phyloP scores from a whole-genome alignment of 2,329 filamentous ascomycete species.

The Aspergillus nomiae region DNA sequence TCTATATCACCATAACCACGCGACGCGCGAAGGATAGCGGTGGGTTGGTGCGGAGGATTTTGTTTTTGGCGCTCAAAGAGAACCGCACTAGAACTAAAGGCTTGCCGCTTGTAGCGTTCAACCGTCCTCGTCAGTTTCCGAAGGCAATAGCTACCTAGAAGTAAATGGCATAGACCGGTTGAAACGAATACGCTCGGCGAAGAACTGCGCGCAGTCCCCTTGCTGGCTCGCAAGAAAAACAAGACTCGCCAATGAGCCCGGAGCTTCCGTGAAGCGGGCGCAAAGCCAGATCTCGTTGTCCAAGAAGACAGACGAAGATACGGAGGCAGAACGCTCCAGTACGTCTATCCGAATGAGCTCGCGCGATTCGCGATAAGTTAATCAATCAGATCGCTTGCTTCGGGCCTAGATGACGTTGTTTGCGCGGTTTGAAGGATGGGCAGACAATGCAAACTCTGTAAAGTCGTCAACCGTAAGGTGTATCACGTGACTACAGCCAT shows the following conservation, averaged over 20 bases:
- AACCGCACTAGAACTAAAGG: neutral
- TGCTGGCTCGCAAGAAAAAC: conserved; percentile 1
- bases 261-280: conserved; percentile 6
- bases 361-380: conserved; percentile 20
- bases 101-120: no score
- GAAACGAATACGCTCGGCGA: neutral
- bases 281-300: neutral
- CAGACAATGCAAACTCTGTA: conserved; percentile 46
- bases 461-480: neutral
- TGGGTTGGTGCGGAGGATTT: neutral
- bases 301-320: neutral
- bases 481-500: neutral
- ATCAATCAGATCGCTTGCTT: conserved; percentile 28
- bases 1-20: neutral
- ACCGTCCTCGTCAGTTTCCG: neutral
- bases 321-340: conserved; percentile 14
- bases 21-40: neutral
- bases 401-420: conserved; percentile 35
- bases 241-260: neutral
- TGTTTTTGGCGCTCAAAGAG: neutral
- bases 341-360: conserved; percentile 8
- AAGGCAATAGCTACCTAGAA: neutral
- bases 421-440: conserved; percentile 41
- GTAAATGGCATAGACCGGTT: neutral
- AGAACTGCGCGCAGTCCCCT: conserved; percentile 3